These are phyloP conservation scores for Chlorociboria aeruginascens DNA, from an alignment of 495 filamentous ascomycete genomes.

Conservation along the genomic window DNA sequence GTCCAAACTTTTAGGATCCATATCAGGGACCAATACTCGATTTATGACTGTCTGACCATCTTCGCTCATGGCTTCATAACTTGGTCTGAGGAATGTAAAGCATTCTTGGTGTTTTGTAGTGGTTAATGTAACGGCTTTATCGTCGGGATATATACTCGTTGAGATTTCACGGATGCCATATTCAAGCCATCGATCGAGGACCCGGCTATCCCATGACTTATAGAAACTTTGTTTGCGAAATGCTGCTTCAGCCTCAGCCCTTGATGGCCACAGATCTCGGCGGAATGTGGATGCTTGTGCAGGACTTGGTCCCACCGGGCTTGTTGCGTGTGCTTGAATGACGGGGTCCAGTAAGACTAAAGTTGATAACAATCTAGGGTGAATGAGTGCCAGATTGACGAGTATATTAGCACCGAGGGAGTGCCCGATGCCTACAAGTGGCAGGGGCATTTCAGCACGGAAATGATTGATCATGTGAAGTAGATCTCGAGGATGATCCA, in stretches of 20 bases:
- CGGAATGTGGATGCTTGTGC: slow-evolving; percentile 46
- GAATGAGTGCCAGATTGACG: slow-evolving; percentile 50
- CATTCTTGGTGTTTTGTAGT: slow-evolving; percentile 52
- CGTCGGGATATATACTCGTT: slow-evolving; percentile 40
- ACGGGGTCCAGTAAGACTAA: slow-evolving; percentile 76
- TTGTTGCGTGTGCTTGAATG: slow-evolving; percentile 35
- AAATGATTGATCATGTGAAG: slow-evolving; percentile 81
- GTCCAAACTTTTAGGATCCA: slow-evolving; percentile 14
- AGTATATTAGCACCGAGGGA: slow-evolving; percentile 73
- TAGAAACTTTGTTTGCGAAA: slow-evolving; percentile 53
- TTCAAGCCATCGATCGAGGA: slow-evolving; percentile 50
- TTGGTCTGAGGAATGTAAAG: slow-evolving; percentile 49
- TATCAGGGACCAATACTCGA: slow-evolving; percentile 16
- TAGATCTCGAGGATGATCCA: slow-evolving; percentile 78
- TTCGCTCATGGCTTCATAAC: slow-evolving; percentile 26
- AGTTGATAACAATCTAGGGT: slow-evolving; percentile 70
- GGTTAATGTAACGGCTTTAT: slow-evolving; percentile 35
- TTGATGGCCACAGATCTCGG: slow-evolving; percentile 60
- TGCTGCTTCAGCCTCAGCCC: slow-evolving; percentile 45
- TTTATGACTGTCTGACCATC: slow-evolving; percentile 21
- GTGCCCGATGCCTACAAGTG: slow-evolving; percentile 84
- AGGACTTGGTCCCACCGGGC: slow-evolving; percentile 18
- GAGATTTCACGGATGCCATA: slow-evolving; percentile 56
- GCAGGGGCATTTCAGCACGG: slow-evolving; percentile 70
- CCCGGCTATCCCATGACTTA: slow-evolving; percentile 58